Evolutionary conservation across 805 yeast genomes (phyloP), one percentile per base, ranked within the genome.

Genomic region (Zygosaccharomyces gambellarensis): DNA sequence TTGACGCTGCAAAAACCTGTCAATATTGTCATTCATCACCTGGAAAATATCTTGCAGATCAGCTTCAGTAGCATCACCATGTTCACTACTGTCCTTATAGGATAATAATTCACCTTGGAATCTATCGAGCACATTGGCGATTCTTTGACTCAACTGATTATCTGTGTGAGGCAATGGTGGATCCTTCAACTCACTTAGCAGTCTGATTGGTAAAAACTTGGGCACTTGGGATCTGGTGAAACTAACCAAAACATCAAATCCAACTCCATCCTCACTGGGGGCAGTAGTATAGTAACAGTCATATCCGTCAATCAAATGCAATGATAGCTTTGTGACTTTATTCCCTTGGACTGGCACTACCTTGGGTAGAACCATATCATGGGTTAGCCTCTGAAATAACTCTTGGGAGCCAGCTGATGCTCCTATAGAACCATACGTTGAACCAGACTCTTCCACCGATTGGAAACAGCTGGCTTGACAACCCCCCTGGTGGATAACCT

Each of bases 1-100:
- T 19, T 95, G 95, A 45, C 96, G 77, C 56, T 80, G 81, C 57
- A 88, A 70, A 23, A 89, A 76, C 61, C 64, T 65, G 51, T 65
- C 70, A 27, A 68, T 67, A 47, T 68, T 68, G 49, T 67, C 70
- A 52, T 67, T 68, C 71, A 68, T 67, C 7, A 68, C 60, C 38
- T 60, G 61, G n/a, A 68, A 55, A 11, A 68, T 60, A 23, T 64
- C 62, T 30, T 62, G 58, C 38, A 68, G 41, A 38, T 67, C 69
- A 17, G 57, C 54, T 34, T 65, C 68, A 6, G 69, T 54, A 4
- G 59, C 56, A 9, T 57, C 59, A 3, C 56, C 58, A 10, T 48
- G 49, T 11, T 59, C 58, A 48, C 47, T 49, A 22, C 54, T 58
- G 29, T 54, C 54, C 34, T 59, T 54, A 53, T 56, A 63, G 2